phyloP scores from a whole-genome alignment of 768 basidiomycete species.

The Termitomyces sp. region DNA sequence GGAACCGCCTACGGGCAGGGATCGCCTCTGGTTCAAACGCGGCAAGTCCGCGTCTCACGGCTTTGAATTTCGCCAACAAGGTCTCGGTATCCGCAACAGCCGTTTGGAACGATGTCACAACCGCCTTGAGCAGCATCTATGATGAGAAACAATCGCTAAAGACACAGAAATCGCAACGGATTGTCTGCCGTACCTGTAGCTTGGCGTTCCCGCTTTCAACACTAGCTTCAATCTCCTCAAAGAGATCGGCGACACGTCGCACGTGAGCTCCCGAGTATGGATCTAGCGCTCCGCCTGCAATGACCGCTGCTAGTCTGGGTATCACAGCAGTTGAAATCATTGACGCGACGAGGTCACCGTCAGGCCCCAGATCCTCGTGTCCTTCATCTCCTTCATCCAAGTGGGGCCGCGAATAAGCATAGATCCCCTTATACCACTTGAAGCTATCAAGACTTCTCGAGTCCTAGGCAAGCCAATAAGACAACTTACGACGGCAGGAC shows the following conservation, averaged over 20 bases:
- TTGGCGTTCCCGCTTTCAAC: constrained; percentile 59
- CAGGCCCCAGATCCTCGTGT: constrained; percentile 64
- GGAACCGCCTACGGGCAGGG: constrained; percentile 63
- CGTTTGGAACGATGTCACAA: constrained; percentile 44
- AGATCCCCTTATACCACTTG: constrained; percentile 74
- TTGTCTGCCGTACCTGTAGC: constrained; percentile 45
- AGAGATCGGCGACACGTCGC: constrained; percentile 60
- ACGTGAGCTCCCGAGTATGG: constrained; percentile 68
- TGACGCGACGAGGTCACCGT: constrained; percentile 82
- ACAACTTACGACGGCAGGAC: not conserved
- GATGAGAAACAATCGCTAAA: not conserved
- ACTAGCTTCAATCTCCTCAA: constrained; percentile 76
- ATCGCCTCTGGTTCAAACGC: constrained; percentile 75
- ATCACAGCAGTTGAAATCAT: constrained; percentile 84
- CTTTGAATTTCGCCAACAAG: constrained; percentile 45
- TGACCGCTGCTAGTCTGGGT: constrained; percentile 63
- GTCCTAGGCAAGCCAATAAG: not conserved
- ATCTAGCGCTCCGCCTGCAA: constrained; percentile 81
- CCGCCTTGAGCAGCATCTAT: constrained; percentile 55
- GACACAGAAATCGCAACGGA: no score
- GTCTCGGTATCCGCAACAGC: constrained; percentile 48
- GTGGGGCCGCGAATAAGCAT: constrained; percentile 64
- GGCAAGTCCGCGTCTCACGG: constrained; percentile 23
- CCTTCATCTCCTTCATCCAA: constrained; percentile 32
- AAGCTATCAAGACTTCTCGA: constrained; percentile 64